Evolutionary conservation across 345 rosid genomes (phyloP).

Genomic region (Syzygium aromaticum): DNA sequence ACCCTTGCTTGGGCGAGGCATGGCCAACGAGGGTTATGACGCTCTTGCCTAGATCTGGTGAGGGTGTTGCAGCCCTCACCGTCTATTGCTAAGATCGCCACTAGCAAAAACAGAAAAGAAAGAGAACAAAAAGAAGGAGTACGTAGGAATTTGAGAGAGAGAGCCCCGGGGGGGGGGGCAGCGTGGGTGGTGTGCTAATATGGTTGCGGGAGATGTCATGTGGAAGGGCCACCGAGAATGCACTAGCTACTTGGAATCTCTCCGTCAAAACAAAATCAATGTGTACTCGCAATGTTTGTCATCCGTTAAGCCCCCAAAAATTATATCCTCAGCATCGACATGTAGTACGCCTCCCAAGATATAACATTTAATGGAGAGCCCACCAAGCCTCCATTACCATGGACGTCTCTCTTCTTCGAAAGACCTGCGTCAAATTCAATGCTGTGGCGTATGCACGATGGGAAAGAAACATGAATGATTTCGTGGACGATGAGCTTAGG

Average conservation of each 20-base stretch:
- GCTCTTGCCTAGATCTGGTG: too few species aligned
- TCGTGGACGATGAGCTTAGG: neutral
- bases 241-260: neutral
- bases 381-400: neutral
- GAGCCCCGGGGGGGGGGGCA: too few species aligned
- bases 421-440: neutral
- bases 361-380: neutral
- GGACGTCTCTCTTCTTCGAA: neutral
- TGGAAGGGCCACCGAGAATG: neutral
- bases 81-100: too few species aligned
- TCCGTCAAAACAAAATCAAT: neutral
- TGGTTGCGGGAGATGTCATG: too few species aligned
- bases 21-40: neutral
- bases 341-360: neutral
- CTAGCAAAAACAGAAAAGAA: too few species aligned
- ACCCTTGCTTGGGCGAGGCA: neutral
- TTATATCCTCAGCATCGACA: neutral
- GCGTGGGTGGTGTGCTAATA: too few species aligned
- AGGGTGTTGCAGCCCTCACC: too few species aligned
- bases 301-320: neutral
- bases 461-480: too few species aligned
- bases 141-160: too few species aligned
- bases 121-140: too few species aligned
- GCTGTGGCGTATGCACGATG: neutral
- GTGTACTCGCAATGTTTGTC: neutral